Conservation (phyloP, 1,284 basidiomycete genomes). For the Clitocybe nebularis region DNA sequence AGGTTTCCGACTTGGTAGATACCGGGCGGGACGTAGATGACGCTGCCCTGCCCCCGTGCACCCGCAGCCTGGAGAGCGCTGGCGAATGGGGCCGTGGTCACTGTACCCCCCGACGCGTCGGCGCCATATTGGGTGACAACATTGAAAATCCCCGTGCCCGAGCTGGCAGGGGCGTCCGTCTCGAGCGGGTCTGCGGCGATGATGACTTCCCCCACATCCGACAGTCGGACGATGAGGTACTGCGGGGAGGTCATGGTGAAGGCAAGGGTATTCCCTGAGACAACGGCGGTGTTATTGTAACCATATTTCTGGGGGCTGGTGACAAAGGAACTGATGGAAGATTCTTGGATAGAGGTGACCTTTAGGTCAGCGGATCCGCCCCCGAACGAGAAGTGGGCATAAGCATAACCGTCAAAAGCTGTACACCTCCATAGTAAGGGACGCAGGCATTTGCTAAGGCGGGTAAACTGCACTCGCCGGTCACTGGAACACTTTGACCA, state of each 20-base stretch:
- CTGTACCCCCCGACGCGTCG: slow-evolving; percentile 3
- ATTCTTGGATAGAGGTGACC: slow-evolving; percentile 6
- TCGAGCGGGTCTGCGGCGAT: slow-evolving; percentile 11
- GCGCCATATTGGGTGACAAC: slow-evolving; percentile 10
- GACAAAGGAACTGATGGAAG: slow-evolving; percentile 2
- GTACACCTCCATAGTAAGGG: background rate
- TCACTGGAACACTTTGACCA: slow-evolving; percentile 8
- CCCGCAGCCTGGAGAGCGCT: slow-evolving; percentile 2
- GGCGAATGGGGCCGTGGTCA: slow-evolving; percentile 5
- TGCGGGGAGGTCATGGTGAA: slow-evolving; percentile 4
- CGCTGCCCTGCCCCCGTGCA: slow-evolving; percentile 6
- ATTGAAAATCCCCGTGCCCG: slow-evolving; percentile 7
- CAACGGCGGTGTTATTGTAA: slow-evolving; percentile 4
- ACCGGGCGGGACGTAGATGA: slow-evolving; percentile 12
- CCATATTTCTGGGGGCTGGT: slow-evolving; percentile 7
- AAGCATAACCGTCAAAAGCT: slow-evolving; percentile 9
- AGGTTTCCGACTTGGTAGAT: slow-evolving; percentile 13
- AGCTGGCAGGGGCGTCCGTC: slow-evolving; percentile 3
- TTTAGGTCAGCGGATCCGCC: slow-evolving; percentile 7
- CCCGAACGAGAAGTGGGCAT: slow-evolving; percentile 9
- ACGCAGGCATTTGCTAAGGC: no score
- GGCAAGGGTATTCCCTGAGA: slow-evolving; percentile 8
- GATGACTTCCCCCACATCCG: slow-evolving; percentile 10
- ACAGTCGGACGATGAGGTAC: slow-evolving; percentile 11
- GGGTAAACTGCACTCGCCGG: slow-evolving; percentile 1